These are phyloP conservation scores for Sporobolomyces pararoseus DNA, from an alignment of 768 basidiomycete genomes.

Conservation along the genomic window DNA sequence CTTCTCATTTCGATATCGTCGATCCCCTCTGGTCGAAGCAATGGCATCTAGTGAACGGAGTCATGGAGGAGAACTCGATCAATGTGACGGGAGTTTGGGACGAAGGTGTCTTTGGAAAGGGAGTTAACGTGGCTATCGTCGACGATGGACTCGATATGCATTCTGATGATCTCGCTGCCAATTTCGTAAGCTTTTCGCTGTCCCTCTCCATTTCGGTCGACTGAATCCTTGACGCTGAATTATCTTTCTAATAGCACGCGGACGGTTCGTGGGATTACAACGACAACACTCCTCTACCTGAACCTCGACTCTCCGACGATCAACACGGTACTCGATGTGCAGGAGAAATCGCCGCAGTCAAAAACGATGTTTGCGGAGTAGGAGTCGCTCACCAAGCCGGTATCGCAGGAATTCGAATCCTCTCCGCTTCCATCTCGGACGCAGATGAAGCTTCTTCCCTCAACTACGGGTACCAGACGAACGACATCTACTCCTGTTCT, in stretches of 20 bases:
- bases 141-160: constrained; percentile 91
- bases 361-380: constrained; percentile 88
- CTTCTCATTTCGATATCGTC: constrained; percentile 61
- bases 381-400: constrained; percentile 89
- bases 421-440: constrained; percentile 90
- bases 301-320: constrained; percentile 81
- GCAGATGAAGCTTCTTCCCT: constrained; percentile 91
- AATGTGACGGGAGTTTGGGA: constrained; percentile 93
- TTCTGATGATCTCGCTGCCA: constrained; percentile 76
- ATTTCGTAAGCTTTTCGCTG: constrained; percentile 68
- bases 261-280: constrained; percentile 94
- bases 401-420: constrained; percentile 88
- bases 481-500: constrained; percentile 89
- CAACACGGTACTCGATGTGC: constrained; percentile 97
- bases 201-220: background rate
- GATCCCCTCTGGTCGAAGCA: constrained; percentile 81
- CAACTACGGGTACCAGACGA: constrained; percentile 88
- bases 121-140: constrained; percentile 78
- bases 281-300: constrained; percentile 80
- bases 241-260: constrained; percentile 60
- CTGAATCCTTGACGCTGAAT: too few species aligned
- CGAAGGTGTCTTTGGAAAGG: constrained; percentile 79
- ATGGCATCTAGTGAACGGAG: constrained; percentile 92
- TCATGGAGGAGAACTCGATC: constrained; percentile 68
- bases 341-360: constrained; percentile 87